Base-by-base conservation (phyloP, 495 filamentous ascomycete genomes). In the Trichoderma asperelloides region DNA sequence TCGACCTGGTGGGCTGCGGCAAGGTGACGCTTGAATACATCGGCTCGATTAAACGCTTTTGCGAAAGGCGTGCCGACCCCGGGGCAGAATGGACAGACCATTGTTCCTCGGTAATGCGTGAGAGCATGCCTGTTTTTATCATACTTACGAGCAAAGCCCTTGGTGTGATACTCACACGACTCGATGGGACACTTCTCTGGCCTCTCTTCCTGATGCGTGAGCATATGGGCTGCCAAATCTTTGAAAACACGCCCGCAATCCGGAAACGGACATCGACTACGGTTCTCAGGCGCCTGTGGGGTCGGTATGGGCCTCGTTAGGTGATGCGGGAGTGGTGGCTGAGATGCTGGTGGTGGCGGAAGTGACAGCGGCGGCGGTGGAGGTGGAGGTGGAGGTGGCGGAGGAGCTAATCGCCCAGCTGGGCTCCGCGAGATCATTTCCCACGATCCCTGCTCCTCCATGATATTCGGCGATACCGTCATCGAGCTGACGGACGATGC, bases 111-210 rank as follows among this genome's bases (percentile, higher is more conserved):
- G 83, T 99, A 99, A 71, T 99, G 95, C 28, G 96, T 99, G 70
- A 99, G 75, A 0, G 94, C 97, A 74, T 99, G 95, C n/a, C 95
- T 82, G 75, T 98, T 98, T 80, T 97, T 98, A 77, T 99, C 95
- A 73, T 99, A 99, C 73, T 98, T 99, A 49, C 95, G 82, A 5
- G 95, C 94, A 72, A 99, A 99, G 1, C 95, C 95, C 77, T 97
- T 98, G 68, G 85, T 84, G 77, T 96, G 92, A 74, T 97, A 99
- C 71, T 96, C 92, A 82, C 95, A 99, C 12, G 86, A 95, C 67
- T 88, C 80, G 66, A 98, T 97, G 1, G 95, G 95, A 74, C 95
- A 99, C 74, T 99, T 99, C 67, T 98, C 94, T 0, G 95, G 95
- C 18, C 95, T 83, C 75, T 97, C 93, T 65, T 88, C 88, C 78